Evolutionary conservation across 768 basidiomycete species (phyloP), one percentile per base, ranked within the genome.

Genomic region (Phlebiopsis gigantea): DNA sequence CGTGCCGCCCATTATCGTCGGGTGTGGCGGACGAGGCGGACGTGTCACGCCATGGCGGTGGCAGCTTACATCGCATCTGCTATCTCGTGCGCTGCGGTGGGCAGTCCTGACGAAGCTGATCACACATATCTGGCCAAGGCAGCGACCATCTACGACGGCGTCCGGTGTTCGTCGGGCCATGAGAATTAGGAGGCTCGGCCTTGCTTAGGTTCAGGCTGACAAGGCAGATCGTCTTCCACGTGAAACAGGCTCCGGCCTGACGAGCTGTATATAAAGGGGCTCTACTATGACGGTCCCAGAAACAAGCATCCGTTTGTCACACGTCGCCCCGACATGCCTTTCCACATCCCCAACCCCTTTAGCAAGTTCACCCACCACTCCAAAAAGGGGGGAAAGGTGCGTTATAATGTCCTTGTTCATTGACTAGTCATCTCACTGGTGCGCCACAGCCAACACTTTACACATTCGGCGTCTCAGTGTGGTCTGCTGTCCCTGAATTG

Each of bases 401-500:
- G 43, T 30, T 22, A 25, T 30, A 46, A 30, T n/a, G 53, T 55
- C 1, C 42, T 39, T 24, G n/a, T 7, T 5, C 29, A n/a, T n/a
- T n/a, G 2, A 25, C 14, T 52, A 4, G 39, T 4, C 31, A 26
- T 42, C 41, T 46, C 2, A 49, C 41, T 21, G 15, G 19, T 19
- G 12, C 28, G 25, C 21, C 34, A 25, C 31, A 67, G 61, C 67
- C 69, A 21, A 51, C 69, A 21, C 61, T 77, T 47, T 76, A 76
- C 58, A 71, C 69, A 19, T 77, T 71, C 55, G 34, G 61, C 21
- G 55, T 50, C 30, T 75, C 72, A 42, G 70, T 79, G 15, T 79
- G 76, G 76, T 68, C 75, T 6, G 68, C 72, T 1, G 74, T 66
- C 1, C 68, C 74, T 4, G 70, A 72, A 57, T 72, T 78, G 21